Base-by-base conservation (phyloP, 2,329 filamentous ascomycete genomes). In the Mycosphaerella arachidis region DNA sequence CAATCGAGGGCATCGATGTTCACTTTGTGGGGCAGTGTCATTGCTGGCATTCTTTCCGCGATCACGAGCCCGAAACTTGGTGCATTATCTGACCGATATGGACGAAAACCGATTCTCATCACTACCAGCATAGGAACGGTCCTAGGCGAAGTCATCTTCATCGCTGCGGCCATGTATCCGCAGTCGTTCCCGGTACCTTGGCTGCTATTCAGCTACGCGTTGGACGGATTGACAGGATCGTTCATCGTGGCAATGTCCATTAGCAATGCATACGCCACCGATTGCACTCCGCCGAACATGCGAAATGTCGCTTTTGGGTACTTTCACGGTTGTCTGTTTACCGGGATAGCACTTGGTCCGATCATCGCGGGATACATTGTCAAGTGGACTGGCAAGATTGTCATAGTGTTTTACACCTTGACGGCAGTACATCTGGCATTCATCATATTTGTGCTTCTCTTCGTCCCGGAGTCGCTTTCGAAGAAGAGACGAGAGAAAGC, bases 311-410 rank as follows among this genome's bases (percentile, higher is more conserved):
- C 87, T 4, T 94, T 97, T 73, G 92, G 91, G 6, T 93, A 92
- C 72, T 88, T 97, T 68, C 91, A 97, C 69, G 92, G 91, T 10
- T 92, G 88, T 66, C 80, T 99, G 8, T 97, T 96, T 74, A 82
- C 84, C 1, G 94, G 94, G n/a, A 85, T 97, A 50, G 93, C 94
- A 0, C 76, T 93, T 33, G 94, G 94, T 0, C 94, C 94, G 7
- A 81, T 95, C 2, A 71, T 96, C 24, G 88, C 92, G 0, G 92
- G 89, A 1, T 88, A 90, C 67, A 79, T 97, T 48, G 88, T 96
- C 68, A 84, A 89, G 68, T 83, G 81, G 73, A 92, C 90, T 0
- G 89, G 90, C 7, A 85, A 84, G 48, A 80, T 95, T 16, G 73
- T 97, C 6, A 84, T 86, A n/a, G 84, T 96, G 51, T 97, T 99